Percentiles rank a stretch among this genome's conserved stretches.
Evolutionary conservation across 208 protist species (phyloP).

Genomic region (Borovskyia barvae): DNA sequence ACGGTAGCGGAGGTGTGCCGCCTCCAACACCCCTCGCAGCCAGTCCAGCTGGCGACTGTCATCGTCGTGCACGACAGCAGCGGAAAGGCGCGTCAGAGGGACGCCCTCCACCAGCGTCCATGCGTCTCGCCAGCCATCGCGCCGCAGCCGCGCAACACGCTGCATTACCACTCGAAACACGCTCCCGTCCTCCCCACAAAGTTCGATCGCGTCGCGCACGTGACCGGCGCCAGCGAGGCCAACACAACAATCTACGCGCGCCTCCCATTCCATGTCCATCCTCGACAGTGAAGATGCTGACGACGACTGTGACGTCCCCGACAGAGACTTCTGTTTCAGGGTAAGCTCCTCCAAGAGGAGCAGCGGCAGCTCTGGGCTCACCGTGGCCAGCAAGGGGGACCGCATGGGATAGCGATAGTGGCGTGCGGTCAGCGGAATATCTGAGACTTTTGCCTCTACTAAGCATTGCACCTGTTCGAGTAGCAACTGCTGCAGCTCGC

Average conservation of each 20-base stretch:
- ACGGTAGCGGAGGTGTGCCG: constrained; percentile 9
- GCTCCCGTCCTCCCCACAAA: constrained; percentile 24
- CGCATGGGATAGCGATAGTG: constrained; percentile 57
- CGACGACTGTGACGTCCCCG: too few relatives aligned
- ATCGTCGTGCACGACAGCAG: not conserved
- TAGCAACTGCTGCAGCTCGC: constrained; percentile 30
- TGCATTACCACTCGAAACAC: constrained; percentile 20
- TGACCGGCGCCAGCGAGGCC: constrained; percentile 37
- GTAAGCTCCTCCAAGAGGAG: constrained; percentile 41
- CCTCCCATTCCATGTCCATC: constrained; percentile 10
- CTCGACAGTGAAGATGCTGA: not conserved
- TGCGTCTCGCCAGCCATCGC: constrained; percentile 30
- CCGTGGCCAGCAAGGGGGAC: constrained; percentile 38
- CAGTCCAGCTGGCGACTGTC: constrained; percentile 2
- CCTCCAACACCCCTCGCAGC: constrained; percentile 27
- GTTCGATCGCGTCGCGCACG: constrained; percentile 22
- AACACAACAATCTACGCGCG: constrained; percentile 32
- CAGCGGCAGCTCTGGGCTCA: constrained; percentile 43
- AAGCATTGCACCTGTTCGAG: constrained; percentile 71
- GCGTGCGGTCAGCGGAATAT: constrained; percentile 31
- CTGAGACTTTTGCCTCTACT: constrained; percentile 51
- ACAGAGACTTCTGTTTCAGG: too few relatives aligned
- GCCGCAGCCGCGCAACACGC: constrained; percentile 10
- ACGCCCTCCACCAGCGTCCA: constrained; percentile 27
- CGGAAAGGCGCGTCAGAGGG: constrained; percentile 14